Conservation (phyloP, 1,284 basidiomycete genomes). For the Malassezia obtusa region DNA sequence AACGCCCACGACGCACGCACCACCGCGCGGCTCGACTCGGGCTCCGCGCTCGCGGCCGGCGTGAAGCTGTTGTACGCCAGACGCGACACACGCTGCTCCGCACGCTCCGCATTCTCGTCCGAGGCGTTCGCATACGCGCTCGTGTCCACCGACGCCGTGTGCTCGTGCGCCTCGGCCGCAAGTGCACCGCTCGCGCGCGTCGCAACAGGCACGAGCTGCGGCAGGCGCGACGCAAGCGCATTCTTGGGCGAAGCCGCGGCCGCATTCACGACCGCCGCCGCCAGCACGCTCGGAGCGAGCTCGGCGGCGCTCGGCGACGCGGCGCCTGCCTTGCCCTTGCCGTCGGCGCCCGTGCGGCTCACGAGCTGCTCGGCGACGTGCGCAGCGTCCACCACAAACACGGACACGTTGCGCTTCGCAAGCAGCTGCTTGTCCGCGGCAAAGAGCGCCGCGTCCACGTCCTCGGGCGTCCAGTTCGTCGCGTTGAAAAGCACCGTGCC, state of each 20-base stretch:
- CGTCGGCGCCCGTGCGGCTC: slow-evolving; percentile 6
- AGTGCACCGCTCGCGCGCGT: not conserved
- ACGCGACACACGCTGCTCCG: slow-evolving; percentile 28
- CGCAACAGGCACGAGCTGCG: not conserved
- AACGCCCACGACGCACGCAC: slow-evolving; percentile 39
- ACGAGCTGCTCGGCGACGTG: slow-evolving; percentile 31
- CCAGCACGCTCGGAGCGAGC: slow-evolving; percentile 33
- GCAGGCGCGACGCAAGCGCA: slow-evolving; percentile 5
- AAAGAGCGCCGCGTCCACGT: slow-evolving; percentile 36
- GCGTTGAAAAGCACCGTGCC: slow-evolving; percentile 42
- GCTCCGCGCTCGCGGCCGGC: slow-evolving; percentile 25
- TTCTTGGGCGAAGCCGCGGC: not conserved
- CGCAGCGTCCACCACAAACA: slow-evolving; percentile 35
- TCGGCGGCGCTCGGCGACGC: slow-evolving; percentile 28
- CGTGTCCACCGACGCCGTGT: slow-evolving; percentile 23
- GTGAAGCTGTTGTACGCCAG: slow-evolving; percentile 40
- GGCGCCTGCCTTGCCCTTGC: slow-evolving; percentile 34
- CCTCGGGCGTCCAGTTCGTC: slow-evolving; percentile 35
- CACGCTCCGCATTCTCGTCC: slow-evolving; percentile 31
- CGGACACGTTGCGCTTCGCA: slow-evolving; percentile 30
- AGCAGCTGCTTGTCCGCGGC: slow-evolving; percentile 39
- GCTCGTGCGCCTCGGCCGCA: slow-evolving; percentile 22
- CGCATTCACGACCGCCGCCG: slow-evolving; percentile 27
- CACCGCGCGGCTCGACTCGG: slow-evolving; percentile 16
- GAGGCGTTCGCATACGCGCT: not conserved